Evolutionary conservation across 768 basidiomycete genomes (phyloP).

Genomic region (Austroboletus festivus): DNA sequence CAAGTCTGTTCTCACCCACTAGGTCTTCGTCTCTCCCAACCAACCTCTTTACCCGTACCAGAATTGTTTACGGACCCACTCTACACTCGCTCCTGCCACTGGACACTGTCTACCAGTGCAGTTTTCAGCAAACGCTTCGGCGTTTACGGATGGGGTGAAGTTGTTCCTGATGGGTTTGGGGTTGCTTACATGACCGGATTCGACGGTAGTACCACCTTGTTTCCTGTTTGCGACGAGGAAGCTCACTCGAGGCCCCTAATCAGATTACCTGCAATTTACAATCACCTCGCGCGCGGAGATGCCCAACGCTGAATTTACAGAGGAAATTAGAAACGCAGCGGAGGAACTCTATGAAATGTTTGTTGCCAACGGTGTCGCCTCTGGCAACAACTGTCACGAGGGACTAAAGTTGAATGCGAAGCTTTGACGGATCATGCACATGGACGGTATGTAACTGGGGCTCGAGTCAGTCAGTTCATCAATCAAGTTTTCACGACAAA

Average conservation of each 20-base stretch:
- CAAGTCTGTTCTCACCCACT: not conserved
- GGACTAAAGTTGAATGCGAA: conserved; percentile 4
- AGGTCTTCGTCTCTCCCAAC: conserved; percentile 72
- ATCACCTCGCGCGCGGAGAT: conserved; percentile 83
- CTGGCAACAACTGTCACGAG: no score
- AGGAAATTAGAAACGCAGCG: conserved; percentile 62
- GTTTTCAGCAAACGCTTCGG: conserved; percentile 83
- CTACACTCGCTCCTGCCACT: conserved; percentile 66
- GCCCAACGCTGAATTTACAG: conserved; percentile 71
- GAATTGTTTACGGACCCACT: conserved; percentile 76
- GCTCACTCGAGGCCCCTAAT: conserved; percentile 2
- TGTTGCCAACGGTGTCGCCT: conserved; percentile 4
- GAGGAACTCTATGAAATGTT: conserved; percentile 71
- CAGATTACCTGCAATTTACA: conserved; percentile 82
- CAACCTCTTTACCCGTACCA: conserved; percentile 61
- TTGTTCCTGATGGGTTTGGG: conserved; percentile 92
- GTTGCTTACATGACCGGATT: conserved; percentile 94
- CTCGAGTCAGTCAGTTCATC: no score
- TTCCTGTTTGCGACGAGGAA: not conserved
- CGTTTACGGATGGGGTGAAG: conserved; percentile 93
- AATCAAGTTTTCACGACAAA: no score
- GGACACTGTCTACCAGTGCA: conserved; percentile 89
- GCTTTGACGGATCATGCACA: conserved; percentile 18
- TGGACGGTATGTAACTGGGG: no score
- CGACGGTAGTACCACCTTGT: conserved; percentile 48